These are phyloP conservation scores for Crithidia bombi DNA, from an alignment of 208 protist genomes.

Conservation along the genomic window DNA sequence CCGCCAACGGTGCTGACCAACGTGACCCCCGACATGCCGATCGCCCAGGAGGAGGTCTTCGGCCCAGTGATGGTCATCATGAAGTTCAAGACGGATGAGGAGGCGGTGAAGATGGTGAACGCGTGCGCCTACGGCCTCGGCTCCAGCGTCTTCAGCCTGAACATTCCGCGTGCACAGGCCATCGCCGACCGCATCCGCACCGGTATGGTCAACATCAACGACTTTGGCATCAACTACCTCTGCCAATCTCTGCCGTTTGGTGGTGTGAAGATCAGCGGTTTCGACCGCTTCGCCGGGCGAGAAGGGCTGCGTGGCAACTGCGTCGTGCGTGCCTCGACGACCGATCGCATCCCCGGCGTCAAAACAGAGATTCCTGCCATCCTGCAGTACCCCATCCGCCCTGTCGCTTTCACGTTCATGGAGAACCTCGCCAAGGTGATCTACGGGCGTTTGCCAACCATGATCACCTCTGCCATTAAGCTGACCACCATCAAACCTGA, in stretches of 20 bases:
- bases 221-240: constrained; percentile 96
- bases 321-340: constrained; percentile 81
- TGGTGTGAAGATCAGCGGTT: constrained; percentile 95
- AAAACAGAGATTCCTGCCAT: constrained; percentile 82
- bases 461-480: constrained; percentile 58
- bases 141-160: constrained; percentile 86
- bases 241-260: constrained; percentile 96
- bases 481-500: constrained; percentile 59
- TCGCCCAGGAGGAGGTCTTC: constrained; percentile 95
- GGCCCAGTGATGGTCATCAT: constrained; percentile 93
- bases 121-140: constrained; percentile 90
- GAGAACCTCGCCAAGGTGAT: constrained; percentile 72
- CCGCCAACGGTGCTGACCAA: constrained; percentile 93
- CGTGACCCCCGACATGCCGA: constrained; percentile 87
- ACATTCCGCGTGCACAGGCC: constrained; percentile 76
- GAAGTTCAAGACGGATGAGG: constrained; percentile 86
- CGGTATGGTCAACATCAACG: constrained; percentile 94
- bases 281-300: constrained; percentile 94
- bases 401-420: constrained; percentile 80
- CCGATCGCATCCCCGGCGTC: constrained; percentile 86
- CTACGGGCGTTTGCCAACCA: constrained; percentile 64
- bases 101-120: constrained; percentile 91
- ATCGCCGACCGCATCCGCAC: constrained; percentile 85
- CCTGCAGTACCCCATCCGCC: constrained; percentile 86
- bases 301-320: constrained; percentile 95